Evolutionary conservation across 352 stramenopile species (phyloP).

Genomic region (Pythium graminicola): DNA sequence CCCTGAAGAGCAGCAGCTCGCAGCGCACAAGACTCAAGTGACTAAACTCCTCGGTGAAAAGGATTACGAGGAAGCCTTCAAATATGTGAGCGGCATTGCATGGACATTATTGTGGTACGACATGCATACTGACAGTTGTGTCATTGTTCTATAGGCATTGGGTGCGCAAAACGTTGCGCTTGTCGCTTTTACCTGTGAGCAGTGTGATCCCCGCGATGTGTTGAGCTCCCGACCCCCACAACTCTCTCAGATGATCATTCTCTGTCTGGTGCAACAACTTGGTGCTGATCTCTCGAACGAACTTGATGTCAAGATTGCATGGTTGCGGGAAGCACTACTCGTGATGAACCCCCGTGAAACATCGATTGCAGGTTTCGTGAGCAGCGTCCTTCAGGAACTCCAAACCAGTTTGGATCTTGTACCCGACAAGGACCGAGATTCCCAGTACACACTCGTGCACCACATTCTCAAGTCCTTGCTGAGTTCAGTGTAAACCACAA

Average conservation of each 20-base stretch:
- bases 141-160: slow-evolving; percentile 34
- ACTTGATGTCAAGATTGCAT: slow-evolving; percentile 60
- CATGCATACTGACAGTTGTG: no score
- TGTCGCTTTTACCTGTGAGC: slow-evolving; percentile 59
- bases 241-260: slow-evolving; percentile 80
- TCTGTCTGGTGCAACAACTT: slow-evolving; percentile 81
- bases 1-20: slow-evolving; percentile 49
- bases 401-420: slow-evolving; percentile 58
- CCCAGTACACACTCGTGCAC: slow-evolving; percentile 77
- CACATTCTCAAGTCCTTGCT: slow-evolving; percentile 84
- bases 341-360: slow-evolving; percentile 73
- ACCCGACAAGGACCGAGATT: slow-evolving; percentile 50
- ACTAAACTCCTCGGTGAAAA: slow-evolving; percentile 37
- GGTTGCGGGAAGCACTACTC: slow-evolving; percentile 72
- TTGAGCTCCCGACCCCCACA: slow-evolving; percentile 57
- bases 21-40: slow-evolving; percentile 52
- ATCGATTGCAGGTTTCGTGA: slow-evolving; percentile 71
- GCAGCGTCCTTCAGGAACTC: slow-evolving; percentile 71
- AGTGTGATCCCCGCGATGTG: slow-evolving; percentile 58
- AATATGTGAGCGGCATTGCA: slow-evolving; percentile 42
- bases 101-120: no score
- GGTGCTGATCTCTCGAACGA: slow-evolving; percentile 63
- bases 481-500: slow-evolving; percentile 43
- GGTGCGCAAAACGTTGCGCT: slow-evolving; percentile 71
- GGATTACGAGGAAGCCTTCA: slow-evolving; percentile 77